phyloP scores from a whole-genome alignment of 2,329 filamentous ascomycete genomes.

The Aschersonia sp. region DNA sequence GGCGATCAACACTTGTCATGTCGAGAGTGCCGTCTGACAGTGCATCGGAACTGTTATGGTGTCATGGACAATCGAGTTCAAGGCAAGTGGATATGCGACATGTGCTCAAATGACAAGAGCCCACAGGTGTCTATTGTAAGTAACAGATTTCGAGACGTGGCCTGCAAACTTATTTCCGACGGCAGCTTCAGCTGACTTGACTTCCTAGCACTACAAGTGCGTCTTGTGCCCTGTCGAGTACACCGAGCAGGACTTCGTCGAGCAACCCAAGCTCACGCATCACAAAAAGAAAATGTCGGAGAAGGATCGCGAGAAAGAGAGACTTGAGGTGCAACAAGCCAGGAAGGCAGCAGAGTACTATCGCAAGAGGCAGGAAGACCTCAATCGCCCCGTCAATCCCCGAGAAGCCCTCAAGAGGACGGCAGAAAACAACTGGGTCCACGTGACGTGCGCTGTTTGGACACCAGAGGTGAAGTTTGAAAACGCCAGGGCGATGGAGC shows the following conservation, averaged over 20 bases:
- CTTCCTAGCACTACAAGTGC: conserved; percentile 62
- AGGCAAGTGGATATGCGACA: conserved; percentile 87
- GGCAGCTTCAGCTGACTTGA: background rate
- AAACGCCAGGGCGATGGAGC: conserved; percentile 65
- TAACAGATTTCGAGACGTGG: conserved; percentile 16
- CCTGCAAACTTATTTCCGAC: background rate
- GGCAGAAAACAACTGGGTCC: conserved; percentile 95
- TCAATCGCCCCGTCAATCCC: conserved; percentile 69
- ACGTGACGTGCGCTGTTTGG: conserved; percentile 86
- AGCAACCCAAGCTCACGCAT: conserved; percentile 38
- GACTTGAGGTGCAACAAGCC: conserved; percentile 70
- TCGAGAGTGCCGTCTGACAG: conserved; percentile 76
- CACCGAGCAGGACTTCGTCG: conserved; percentile 72
- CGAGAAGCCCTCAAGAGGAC: conserved; percentile 88
- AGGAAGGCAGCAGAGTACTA: conserved; percentile 70
- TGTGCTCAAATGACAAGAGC: conserved; percentile 86
- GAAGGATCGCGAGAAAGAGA: conserved; percentile 79
- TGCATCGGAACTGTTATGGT: conserved; percentile 90
- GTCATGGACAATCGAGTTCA: conserved; percentile 53
- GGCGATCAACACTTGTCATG: conserved; percentile 66
- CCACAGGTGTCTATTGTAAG: conserved; percentile 81
- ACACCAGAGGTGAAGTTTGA: conserved; percentile 88
- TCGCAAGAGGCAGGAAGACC: conserved; percentile 66
- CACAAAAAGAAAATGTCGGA: conserved; percentile 80
- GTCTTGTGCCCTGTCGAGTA: conserved; percentile 75